A percentile compares a stretch with the other conserved stretches of the same genome.
Evolutionary conservation across 331 rosid genomes (phyloP).

Genomic region (Prunus yedoensis): DNA sequence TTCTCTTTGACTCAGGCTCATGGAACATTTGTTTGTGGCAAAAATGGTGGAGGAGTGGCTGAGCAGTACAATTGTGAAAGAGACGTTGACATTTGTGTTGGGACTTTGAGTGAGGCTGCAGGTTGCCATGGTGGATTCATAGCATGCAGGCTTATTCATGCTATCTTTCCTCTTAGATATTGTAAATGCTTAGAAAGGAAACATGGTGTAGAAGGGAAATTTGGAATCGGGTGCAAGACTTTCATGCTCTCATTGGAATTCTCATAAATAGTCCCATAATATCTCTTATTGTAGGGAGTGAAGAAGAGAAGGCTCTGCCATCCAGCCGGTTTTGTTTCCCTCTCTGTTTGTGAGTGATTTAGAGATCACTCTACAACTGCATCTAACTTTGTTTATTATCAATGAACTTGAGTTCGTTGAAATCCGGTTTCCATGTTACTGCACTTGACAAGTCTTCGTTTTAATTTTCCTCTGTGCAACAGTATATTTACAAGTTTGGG

Average conservation of each 20-base stretch:
- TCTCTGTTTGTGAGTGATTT: background rate
- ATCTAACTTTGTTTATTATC: constrained; percentile 11
- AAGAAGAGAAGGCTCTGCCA: constrained; percentile 77
- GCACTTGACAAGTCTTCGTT: constrained; percentile 41
- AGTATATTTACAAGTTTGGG: background rate
- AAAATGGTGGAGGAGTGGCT: constrained; percentile 95
- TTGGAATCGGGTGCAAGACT: constrained; percentile 78
- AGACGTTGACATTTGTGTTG: constrained; percentile 83
- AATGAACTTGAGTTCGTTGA: constrained; percentile 41
- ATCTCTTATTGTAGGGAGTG: constrained; percentile 52
- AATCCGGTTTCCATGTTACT: constrained; percentile 68
- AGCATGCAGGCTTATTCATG: constrained; percentile 99
- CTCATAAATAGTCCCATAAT: constrained; percentile 42
- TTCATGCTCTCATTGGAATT: constrained; percentile 70
- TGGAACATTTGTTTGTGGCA: constrained; percentile 91
- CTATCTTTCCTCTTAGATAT: no score
- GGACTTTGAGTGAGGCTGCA: constrained; percentile 91
- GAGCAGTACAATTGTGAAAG: constrained; percentile 81
- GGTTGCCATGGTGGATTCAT: constrained; percentile 98
- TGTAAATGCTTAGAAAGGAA: constrained; percentile 55
- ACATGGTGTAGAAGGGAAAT: constrained; percentile 74
- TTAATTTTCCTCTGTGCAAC: background rate
- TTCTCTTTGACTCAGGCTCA: constrained; percentile 60
- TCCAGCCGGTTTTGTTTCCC: constrained; percentile 59
- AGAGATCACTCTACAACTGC: background rate